Evolutionary conservation across 192 early-diverging fungal genomes (phyloP).

Genomic region (Coemansia sp.): DNA sequence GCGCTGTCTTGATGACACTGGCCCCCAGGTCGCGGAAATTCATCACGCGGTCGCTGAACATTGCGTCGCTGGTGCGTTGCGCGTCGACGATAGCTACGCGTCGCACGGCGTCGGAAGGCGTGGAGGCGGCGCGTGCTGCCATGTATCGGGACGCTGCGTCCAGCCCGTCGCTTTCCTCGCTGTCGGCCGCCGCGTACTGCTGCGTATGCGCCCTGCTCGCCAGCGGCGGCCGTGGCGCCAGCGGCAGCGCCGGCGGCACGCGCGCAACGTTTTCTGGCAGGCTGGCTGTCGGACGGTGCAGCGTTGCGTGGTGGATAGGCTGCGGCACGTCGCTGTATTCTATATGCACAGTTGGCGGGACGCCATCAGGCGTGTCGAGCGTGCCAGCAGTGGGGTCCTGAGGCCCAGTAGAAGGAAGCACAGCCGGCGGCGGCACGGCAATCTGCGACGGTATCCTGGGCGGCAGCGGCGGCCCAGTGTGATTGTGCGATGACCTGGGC

Average conservation of each 20-base stretch:
- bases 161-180: neutral
- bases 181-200: neutral
- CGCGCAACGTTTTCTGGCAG: neutral
- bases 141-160: neutral
- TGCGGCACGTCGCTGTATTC: slow-evolving; percentile 9
- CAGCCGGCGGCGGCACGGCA: slow-evolving; percentile 8
- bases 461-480: neutral
- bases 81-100: slow-evolving; percentile 32
- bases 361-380: slow-evolving; percentile 7
- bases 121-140: slow-evolving; percentile 2
- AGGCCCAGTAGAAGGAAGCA: neutral
- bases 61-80: slow-evolving; percentile 13
- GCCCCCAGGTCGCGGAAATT: slow-evolving; percentile 51
- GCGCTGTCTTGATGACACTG: slow-evolving; percentile 35
- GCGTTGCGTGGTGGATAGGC: slow-evolving; percentile 17
- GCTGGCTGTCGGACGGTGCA: slow-evolving; percentile 1
- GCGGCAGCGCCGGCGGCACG: slow-evolving; percentile 2
- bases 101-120: slow-evolving; percentile 26
- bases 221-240: neutral
- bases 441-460: neutral
- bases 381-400: slow-evolving; percentile 13
- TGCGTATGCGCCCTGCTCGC: neutral
- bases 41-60: slow-evolving; percentile 45
- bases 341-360: slow-evolving; percentile 3
- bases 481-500: neutral